Evolutionary conservation across 23 red algal species (phyloP).

Genomic region (Gracilaria domingensis): DNA sequence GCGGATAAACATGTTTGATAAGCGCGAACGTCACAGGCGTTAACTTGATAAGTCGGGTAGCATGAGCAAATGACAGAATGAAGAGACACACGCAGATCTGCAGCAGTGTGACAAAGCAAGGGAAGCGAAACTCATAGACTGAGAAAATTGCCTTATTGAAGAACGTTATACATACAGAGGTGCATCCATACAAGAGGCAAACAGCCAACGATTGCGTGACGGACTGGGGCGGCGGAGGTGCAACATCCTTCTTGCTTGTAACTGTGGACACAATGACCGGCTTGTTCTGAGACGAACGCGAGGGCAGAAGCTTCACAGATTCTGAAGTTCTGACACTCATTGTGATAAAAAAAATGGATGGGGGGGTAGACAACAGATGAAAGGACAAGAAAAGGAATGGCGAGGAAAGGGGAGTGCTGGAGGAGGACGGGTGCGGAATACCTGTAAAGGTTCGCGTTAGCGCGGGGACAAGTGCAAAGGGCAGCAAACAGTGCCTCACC

Average conservation of each 20-base stretch:
- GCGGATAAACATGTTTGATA: constrained; percentile 44
- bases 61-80: constrained; percentile 26
- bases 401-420: not conserved
- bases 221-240: not conserved
- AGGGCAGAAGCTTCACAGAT: constrained; percentile 25
- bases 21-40: constrained; percentile 20
- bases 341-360: not conserved
- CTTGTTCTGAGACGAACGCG: not conserved
- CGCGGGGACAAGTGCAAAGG: not conserved
- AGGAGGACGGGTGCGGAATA: not conserved
- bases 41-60: constrained; percentile 29
- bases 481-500: too few relatives aligned
- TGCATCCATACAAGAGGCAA: constrained; percentile 71
- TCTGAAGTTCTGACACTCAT: constrained; percentile 24
- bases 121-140: constrained; percentile 78
- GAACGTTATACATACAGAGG: constrained; percentile 81
- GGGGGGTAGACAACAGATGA: not conserved
- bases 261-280: constrained; percentile 30
- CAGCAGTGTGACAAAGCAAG: constrained; percentile 67
- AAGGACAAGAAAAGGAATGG: not conserved
- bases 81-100: constrained; percentile 71
- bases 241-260: constrained; percentile 7
- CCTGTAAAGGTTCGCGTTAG: too few relatives aligned
- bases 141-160: constrained; percentile 96
- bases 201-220: constrained; percentile 40